Evolutionary conservation across 495 filamentous ascomycete species (phyloP).

Genomic region (Podospora bellae-mahoneyi): DNA sequence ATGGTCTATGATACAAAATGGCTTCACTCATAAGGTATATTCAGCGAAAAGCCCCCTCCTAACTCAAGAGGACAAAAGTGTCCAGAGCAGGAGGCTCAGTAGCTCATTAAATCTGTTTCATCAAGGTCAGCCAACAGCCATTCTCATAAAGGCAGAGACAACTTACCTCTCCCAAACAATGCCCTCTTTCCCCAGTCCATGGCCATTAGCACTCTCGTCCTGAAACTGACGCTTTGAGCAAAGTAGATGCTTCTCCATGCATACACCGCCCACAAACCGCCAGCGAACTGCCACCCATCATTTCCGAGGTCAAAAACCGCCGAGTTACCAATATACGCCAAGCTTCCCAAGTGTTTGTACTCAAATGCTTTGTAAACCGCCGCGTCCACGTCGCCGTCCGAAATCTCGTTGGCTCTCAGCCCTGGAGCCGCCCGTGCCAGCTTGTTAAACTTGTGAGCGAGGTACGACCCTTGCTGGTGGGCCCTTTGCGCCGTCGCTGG

Average conservation of each 20-base stretch:
- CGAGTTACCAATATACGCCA: slow-evolving; percentile 95
- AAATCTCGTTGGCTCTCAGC: slow-evolving; percentile 70
- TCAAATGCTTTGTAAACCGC: slow-evolving; percentile 94
- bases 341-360: slow-evolving; percentile 84
- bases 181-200: slow-evolving; percentile 99
- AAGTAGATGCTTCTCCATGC: slow-evolving; percentile 97
- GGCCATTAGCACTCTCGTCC: slow-evolving; percentile 83
- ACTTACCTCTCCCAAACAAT: slow-evolving; percentile 90
- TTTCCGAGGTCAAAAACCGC: slow-evolving; percentile 82
- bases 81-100: slow-evolving; percentile 35
- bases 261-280: slow-evolving; percentile 91
- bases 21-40: not conserved
- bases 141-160: not conserved
- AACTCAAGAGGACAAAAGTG: not conserved
- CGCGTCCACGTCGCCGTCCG: slow-evolving; percentile 87
- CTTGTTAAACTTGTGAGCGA: slow-evolving; percentile 92
- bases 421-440: slow-evolving; percentile 77
- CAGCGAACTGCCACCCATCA: slow-evolving; percentile 67
- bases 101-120: slow-evolving; percentile 62
- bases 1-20: not conserved
- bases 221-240: slow-evolving; percentile 90
- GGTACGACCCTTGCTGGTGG: slow-evolving; percentile 92
- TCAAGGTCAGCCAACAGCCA: slow-evolving; percentile 24
- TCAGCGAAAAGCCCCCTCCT: no score
- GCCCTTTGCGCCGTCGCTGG: slow-evolving; percentile 94